phyloP scores from a whole-genome alignment of 768 basidiomycete species.

The Podaxis mareebaensis region DNA sequence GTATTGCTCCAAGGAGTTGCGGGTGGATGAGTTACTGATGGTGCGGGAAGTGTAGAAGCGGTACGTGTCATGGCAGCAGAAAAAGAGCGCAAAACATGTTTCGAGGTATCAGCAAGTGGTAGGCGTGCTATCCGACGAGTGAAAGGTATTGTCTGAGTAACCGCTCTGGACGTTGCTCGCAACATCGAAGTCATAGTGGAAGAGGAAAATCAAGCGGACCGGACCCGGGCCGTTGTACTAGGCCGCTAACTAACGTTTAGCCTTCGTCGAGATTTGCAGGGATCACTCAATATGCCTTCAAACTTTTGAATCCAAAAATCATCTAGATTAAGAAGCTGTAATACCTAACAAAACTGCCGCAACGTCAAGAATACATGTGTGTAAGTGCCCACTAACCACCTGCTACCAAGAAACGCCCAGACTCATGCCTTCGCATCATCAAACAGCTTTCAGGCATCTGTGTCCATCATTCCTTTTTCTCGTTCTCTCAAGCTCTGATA shows the following conservation, averaged over 20 bases:
- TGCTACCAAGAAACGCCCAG: background rate
- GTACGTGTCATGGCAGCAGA: background rate
- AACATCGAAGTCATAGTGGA: background rate
- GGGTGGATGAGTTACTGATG: background rate
- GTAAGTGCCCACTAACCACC: background rate
- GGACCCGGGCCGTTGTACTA: background rate
- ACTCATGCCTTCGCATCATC: background rate
- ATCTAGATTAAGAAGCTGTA: background rate
- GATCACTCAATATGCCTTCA: no score
- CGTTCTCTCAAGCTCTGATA: constrained; percentile 37
- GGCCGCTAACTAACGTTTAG: no score
- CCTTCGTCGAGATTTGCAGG: no score
- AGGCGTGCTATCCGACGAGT: background rate
- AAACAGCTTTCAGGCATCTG: constrained; percentile 2
- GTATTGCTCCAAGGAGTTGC: background rate
- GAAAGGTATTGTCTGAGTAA: background rate
- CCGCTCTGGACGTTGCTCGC: background rate
- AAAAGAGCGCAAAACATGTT: background rate
- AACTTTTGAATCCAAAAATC: background rate
- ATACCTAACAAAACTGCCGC: background rate
- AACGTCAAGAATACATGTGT: background rate
- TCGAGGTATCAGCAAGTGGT: background rate
- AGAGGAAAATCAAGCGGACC: background rate
- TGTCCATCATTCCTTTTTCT: constrained; percentile 20
- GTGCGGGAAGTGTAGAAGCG: background rate